phyloP scores from a whole-genome alignment of 495 filamentous ascomycete species.

The Niebla homalea region DNA sequence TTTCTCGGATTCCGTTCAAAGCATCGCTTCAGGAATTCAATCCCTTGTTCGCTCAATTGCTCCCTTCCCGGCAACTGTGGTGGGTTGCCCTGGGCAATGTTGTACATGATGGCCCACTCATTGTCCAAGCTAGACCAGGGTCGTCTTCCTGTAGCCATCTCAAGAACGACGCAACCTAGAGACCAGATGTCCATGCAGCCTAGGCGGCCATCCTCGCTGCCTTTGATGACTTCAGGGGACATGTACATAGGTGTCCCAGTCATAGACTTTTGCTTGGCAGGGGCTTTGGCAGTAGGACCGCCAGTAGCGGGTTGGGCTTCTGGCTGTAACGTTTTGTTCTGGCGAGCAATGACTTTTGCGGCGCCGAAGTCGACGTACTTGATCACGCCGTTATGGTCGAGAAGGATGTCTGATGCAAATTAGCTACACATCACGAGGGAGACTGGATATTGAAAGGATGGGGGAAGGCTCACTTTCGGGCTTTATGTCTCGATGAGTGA shows the following conservation, averaged over 20 bases:
- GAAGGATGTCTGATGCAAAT: slow-evolving; percentile 60
- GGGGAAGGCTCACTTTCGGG: slow-evolving; percentile 63
- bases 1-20: slow-evolving; percentile 75
- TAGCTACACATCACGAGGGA: slow-evolving; percentile 1
- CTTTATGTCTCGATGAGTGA: slow-evolving; percentile 96
- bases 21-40: slow-evolving; percentile 79
- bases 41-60: slow-evolving; percentile 69
- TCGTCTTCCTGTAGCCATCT: slow-evolving; percentile 91
- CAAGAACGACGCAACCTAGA: slow-evolving; percentile 87
- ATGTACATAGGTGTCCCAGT: slow-evolving; percentile 99
- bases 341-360: slow-evolving; percentile 90
- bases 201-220: slow-evolving; percentile 54
- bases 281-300: slow-evolving; percentile 35
- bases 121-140: slow-evolving; percentile 98
- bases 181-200: slow-evolving; percentile 98
- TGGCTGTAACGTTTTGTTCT: slow-evolving; percentile 73
- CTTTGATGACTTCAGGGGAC: slow-evolving; percentile 97
- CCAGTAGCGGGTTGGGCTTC: slow-evolving; percentile 39
- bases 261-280: slow-evolving; percentile 62
- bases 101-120: slow-evolving; percentile 99
- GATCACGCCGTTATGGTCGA: slow-evolving; percentile 95
- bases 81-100: slow-evolving; percentile 91
- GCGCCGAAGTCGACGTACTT: slow-evolving; percentile 99
- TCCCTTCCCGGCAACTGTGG: slow-evolving; percentile 70
- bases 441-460: not conserved